Base-by-base conservation (phyloP, 331 rosid genomes). In the Ulmus americana region DNA sequence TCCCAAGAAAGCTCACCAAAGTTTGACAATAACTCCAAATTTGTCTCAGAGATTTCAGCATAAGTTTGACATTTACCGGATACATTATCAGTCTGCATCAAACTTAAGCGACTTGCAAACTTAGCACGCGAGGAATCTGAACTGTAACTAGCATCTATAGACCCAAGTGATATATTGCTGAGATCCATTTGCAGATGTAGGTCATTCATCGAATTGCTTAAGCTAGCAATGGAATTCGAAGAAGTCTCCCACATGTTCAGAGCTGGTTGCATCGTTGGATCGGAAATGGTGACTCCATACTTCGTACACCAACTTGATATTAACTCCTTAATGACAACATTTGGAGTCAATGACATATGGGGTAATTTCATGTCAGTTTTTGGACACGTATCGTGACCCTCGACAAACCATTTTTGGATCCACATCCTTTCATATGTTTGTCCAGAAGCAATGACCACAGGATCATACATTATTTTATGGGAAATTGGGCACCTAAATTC, bases 351-450 rank as follows among this genome's bases (percentile, higher is more conserved):
- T 45, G 72, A 67, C 68, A 64, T 54, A 64, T 79, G 65, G 39
- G 69, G 13, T 28, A 91, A 71, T 75, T 79, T 80, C 74, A 60
- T 55, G 66, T 68, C 44, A 50, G 87, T 94, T 79, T 78, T 77
- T 9, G 96, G 97, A 63, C 99, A 94, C 20, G 48, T 73, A 68
- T 77, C 81, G 55, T 85, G 73, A 46, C 95, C 90, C 79, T 85
- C 95, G 49, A 71, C 80, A 70, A 94, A 85, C 99, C 97, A 94
- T 71, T 87, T 94, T 63, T 74, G 85, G 72, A 90, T 90, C 95
- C 90, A 90, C 80, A 69, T 77, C 74, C 85, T 90, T 78, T 90
- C 99, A 58, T 81, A 90, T 61, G 97, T 85, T 61, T 59, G 79
- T 59, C 91, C 91, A 3, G 99, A 94, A 20, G 77, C 90, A 72